Conservation (phyloP, 2,329 filamentous ascomycete species). For the Hypoxylon sp. region DNA sequence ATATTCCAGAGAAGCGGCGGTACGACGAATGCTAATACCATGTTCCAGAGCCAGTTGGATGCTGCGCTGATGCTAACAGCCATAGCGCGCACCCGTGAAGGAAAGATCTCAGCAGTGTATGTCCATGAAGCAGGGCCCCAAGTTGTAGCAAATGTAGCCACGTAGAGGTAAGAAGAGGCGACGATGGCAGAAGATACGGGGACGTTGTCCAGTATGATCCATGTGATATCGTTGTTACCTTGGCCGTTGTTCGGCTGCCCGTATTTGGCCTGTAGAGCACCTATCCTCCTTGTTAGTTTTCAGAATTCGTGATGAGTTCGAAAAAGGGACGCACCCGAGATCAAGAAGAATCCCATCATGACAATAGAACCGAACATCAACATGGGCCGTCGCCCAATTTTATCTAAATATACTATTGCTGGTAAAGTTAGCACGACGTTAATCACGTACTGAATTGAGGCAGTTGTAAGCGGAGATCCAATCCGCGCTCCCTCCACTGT, state of each 20-base stretch:
- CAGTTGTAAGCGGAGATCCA: conserved; percentile 69
- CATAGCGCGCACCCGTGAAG: conserved; percentile 73
- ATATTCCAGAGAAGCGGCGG: conserved; percentile 68
- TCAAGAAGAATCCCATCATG: conserved; percentile 74
- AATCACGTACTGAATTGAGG: conserved; percentile 75
- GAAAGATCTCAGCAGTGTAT: conserved; percentile 75
- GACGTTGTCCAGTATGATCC: conserved; percentile 68
- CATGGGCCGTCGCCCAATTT: conserved; percentile 69
- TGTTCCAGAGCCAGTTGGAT: conserved; percentile 74
- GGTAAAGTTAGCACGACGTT: conserved; percentile 73
- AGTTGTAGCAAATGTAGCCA: conserved; percentile 73
- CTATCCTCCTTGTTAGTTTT: conserved; percentile 45
- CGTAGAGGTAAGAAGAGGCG: conserved; percentile 80
- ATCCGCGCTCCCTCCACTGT: conserved; percentile 69
- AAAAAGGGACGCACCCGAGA: conserved; percentile 62
- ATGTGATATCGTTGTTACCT: conserved; percentile 65
- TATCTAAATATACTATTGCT: conserved; percentile 73
- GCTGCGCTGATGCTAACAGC: conserved; percentile 73
- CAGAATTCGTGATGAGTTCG: not conserved
- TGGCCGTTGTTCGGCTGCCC: conserved; percentile 64
- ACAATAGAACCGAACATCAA: conserved; percentile 69
- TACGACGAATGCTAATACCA: conserved; percentile 68
- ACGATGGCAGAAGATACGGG: conserved; percentile 74
- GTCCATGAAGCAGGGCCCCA: conserved; percentile 61
- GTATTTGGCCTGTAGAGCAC: conserved; percentile 71